Percentiles rank a stretch among this genome's conserved stretches.
phyloP scores from a whole-genome alignment of 352 stramenopile genomes.

The Phytophthora foliorum region DNA sequence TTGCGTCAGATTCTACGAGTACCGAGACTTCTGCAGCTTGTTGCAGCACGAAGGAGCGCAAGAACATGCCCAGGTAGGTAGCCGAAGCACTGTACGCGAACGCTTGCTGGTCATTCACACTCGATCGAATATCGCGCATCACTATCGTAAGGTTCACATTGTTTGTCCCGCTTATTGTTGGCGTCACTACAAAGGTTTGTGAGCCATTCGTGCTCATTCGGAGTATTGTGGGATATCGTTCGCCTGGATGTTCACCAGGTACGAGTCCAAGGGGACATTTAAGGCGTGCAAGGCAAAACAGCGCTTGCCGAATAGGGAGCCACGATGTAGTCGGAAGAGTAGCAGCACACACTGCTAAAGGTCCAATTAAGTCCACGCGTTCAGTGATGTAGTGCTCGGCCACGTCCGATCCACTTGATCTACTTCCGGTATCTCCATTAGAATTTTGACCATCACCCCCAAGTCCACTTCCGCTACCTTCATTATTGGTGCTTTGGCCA shows the following conservation, averaged over 20 bases:
- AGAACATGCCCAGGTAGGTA: constrained; percentile 19
- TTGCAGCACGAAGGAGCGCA: constrained; percentile 22
- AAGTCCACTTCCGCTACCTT: neutral
- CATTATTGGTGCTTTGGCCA: too few relatives aligned
- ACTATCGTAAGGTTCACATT: constrained; percentile 24
- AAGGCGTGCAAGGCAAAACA: constrained; percentile 17
- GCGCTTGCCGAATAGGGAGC: constrained; percentile 13
- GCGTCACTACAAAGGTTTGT: constrained; percentile 13
- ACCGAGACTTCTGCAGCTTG: constrained; percentile 16
- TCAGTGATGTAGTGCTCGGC: neutral
- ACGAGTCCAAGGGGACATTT: constrained; percentile 11
- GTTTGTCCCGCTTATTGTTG: constrained; percentile 8
- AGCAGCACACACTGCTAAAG: constrained; percentile 12
- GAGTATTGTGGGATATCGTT: constrained; percentile 3
- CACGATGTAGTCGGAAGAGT: constrained; percentile 3
- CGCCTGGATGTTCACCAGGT: neutral
- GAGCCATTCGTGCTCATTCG: constrained; percentile 12
- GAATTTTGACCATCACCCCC: too few relatives aligned
- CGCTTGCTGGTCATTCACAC: neutral
- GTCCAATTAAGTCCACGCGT: constrained; percentile 16
- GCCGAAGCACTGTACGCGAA: constrained; percentile 25
- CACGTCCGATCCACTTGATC: neutral
- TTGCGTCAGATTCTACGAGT: neutral
- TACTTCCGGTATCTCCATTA: too few relatives aligned
- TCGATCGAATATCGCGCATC: constrained; percentile 4